A percentile compares a stretch with the other conserved stretches of the same genome.
These are phyloP conservation scores for Acer saccharum DNA, from an alignment of 345 rosid species.

Conservation along the genomic window DNA sequence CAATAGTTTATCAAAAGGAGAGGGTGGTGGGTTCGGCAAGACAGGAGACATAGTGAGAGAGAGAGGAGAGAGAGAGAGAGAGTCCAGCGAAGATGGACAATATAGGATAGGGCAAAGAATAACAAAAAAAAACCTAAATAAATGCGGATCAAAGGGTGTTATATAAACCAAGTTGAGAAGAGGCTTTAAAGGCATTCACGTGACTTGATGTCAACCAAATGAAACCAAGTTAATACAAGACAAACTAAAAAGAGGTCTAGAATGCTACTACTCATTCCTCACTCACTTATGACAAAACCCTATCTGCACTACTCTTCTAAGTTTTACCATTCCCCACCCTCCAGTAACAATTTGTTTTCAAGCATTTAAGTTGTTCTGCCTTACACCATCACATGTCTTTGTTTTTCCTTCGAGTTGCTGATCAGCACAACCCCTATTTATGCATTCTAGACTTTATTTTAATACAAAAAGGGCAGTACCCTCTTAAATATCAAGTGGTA, in stretches of 20 bases:
- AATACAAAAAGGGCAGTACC: background rate
- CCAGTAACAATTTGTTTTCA: background rate
- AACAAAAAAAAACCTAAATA: conserved; percentile 4
- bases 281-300: conserved; percentile 36
- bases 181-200: conserved; percentile 49
- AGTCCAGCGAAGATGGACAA: background rate
- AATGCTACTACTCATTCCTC: conserved; percentile 38
- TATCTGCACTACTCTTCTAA: conserved; percentile 14
- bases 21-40: conserved; percentile 24
- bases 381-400: conserved; percentile 33
- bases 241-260: conserved; percentile 45
- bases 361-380: conserved; percentile 18
- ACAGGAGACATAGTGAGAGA: conserved; percentile 34
- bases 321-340: background rate
- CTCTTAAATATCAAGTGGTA: background rate
- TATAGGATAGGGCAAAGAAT: conserved; percentile 12
- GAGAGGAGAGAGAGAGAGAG: conserved; percentile 15
- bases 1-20: no score
- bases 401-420: conserved; percentile 24
- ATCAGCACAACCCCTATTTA: conserved; percentile 3
- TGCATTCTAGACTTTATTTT: background rate
- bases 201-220: conserved; percentile 43
- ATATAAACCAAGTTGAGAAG: conserved; percentile 13
- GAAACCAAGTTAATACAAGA: conserved; percentile 36
- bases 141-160: background rate